A percentile compares a stretch with the other conserved stretches of the same genome.
These are phyloP conservation scores for Ceratobasidium sp. DNA, from an alignment of 1,284 basidiomycete species.

Conservation along the genomic window DNA sequence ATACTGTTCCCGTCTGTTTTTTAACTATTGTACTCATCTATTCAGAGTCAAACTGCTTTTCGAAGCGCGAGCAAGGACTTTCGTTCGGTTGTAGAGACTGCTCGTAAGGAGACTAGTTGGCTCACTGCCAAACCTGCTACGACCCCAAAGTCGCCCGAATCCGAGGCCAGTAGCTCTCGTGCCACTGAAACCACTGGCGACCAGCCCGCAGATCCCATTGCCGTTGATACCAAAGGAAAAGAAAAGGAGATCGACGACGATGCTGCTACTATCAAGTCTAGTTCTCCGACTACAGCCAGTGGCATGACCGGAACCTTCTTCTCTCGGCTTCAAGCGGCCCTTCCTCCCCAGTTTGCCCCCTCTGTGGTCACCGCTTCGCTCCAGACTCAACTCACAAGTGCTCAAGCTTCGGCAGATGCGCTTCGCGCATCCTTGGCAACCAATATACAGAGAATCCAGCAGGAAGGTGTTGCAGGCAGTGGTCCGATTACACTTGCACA, in stretches of 20 bases:
- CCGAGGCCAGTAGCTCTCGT: conserved; percentile 51
- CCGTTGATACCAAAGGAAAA: conserved; percentile 46
- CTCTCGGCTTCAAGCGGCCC: conserved; percentile 73
- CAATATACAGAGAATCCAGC: conserved; percentile 75
- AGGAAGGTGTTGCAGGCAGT: conserved; percentile 54
- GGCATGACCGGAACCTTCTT: conserved; percentile 62
- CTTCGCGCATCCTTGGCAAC: conserved; percentile 71
- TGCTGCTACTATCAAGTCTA: conserved; percentile 25
- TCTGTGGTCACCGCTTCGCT: conserved; percentile 63
- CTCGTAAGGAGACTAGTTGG: conserved; percentile 81
- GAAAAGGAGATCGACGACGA: conserved; percentile 43
- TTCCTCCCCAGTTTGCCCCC: conserved; percentile 68
- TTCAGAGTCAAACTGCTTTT: conserved; percentile 78
- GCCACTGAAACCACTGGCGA: conserved; percentile 25
- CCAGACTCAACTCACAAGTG: conserved; percentile 64
- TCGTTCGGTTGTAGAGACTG: conserved; percentile 78
- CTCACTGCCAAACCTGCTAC: conserved; percentile 54
- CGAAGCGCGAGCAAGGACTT: conserved; percentile 81
- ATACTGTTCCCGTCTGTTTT: conserved; percentile 51
- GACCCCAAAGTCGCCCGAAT: conserved; percentile 55
- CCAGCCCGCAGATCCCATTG: conserved; percentile 6
- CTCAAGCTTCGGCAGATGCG: conserved; percentile 52
- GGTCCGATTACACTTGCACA: conserved; percentile 62
- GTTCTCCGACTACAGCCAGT: conserved; percentile 19
- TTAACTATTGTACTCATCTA: conserved; percentile 27